A percentile compares a stretch with the other conserved stretches of the same genome.
phyloP scores from a whole-genome alignment of 192 early-diverging fungal genomes.

The Mortierella antarctica region DNA sequence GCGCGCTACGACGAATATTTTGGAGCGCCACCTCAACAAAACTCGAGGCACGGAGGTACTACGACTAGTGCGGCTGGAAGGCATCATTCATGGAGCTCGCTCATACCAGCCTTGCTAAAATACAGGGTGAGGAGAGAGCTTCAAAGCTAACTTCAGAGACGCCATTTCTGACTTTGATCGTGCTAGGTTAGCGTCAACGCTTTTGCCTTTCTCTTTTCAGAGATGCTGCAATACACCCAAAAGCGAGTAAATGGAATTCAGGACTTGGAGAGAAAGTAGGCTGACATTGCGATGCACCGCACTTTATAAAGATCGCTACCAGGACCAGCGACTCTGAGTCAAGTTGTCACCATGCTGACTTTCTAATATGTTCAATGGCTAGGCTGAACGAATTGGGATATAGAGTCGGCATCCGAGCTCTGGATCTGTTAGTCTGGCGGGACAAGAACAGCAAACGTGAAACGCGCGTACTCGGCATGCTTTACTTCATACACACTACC shows the following conservation, averaged over 20 bases:
- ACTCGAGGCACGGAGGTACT: constrained; percentile 77
- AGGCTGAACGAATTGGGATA: constrained; percentile 90
- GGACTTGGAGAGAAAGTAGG: constrained; percentile 93
- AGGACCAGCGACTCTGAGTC: neutral
- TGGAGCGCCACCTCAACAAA: constrained; percentile 84
- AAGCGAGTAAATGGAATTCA: constrained; percentile 94
- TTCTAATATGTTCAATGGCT: neutral
- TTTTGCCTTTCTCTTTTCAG: constrained; percentile 92
- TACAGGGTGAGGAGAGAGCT: neutral
- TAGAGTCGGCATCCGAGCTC: constrained; percentile 87
- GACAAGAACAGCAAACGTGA: constrained; percentile 92
- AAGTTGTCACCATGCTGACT: neutral
- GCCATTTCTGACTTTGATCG: neutral
- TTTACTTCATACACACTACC: constrained; percentile 94
- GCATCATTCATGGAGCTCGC: neutral
- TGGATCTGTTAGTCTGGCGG: constrained; percentile 92
- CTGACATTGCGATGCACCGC: neutral
- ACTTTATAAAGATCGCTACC: neutral
- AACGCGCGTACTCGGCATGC: constrained; percentile 85
- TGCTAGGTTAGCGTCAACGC: constrained; percentile 82
- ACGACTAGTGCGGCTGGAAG: neutral
- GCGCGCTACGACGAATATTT: constrained; percentile 57
- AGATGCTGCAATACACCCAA: constrained; percentile 97
- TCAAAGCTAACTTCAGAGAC: neutral
- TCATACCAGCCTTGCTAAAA: neutral